These are phyloP conservation scores for Crotalaria pallida DNA, from an alignment of 306 rosid genomes.

Conservation along the genomic window DNA sequence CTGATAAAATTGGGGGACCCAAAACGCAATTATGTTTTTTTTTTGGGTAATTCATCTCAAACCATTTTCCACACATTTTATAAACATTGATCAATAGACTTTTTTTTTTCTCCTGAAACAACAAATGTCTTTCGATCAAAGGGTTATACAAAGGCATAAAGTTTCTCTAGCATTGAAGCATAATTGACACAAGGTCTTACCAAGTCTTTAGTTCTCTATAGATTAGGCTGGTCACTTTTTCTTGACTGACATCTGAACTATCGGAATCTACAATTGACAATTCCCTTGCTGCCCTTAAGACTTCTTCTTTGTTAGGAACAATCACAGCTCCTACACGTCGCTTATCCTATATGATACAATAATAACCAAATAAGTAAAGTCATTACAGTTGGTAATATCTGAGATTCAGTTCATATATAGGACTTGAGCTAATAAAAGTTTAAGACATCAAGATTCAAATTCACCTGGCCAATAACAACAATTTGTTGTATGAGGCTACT, in stretches of 20 bases:
- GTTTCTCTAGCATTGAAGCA: neutral
- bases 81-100: no score
- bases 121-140: no score
- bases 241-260: constrained; percentile 55
- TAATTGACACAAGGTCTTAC: constrained; percentile 33
- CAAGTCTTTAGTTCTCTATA: constrained; percentile 57
- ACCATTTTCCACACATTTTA: no score
- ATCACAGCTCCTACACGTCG: constrained; percentile 89
- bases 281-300: constrained; percentile 52
- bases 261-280: constrained; percentile 38
- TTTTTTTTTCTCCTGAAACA: no score
- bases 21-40: no score
- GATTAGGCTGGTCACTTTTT: constrained; percentile 42
- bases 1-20: no score
- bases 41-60: no score
- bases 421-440: neutral
- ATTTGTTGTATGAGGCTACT: constrained; percentile 82
- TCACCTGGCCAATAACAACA: constrained; percentile 90
- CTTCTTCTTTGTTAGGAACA: constrained; percentile 89
- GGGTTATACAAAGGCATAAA: neutral
- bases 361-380: constrained; percentile 7
- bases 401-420: neutral
- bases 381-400: neutral
- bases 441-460: neutral
- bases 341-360: constrained; percentile 51